A percentile compares a stretch with the other conserved stretches of the same genome.
These are phyloP conservation scores for Russula olivacea DNA, from an alignment of 768 basidiomycete species.

Conservation along the genomic window DNA sequence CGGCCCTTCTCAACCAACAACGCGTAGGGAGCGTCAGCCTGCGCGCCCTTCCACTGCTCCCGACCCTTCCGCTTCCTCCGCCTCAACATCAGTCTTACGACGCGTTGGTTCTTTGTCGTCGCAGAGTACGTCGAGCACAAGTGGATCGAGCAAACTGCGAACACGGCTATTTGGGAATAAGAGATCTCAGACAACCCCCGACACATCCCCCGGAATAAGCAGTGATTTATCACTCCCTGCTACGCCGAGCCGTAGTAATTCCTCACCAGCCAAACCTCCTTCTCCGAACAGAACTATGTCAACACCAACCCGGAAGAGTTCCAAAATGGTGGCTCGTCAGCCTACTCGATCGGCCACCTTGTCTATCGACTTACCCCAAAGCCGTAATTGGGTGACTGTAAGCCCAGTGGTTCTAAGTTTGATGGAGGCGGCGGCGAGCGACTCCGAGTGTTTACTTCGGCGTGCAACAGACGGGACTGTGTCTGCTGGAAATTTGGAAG, in stretches of 20 bases:
- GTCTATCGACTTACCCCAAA: background rate
- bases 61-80: background rate
- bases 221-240: background rate
- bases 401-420: background rate
- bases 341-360: background rate
- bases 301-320: background rate
- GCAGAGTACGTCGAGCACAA: background rate
- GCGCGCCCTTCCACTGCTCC: background rate
- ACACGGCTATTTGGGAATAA: background rate
- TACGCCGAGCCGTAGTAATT: too few relatives aligned
- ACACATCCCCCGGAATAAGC: background rate
- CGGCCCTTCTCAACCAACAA: background rate
- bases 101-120: background rate
- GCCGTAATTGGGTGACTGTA: constrained; percentile 1
- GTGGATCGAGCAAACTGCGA: background rate
- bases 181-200: background rate
- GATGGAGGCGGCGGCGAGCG: background rate
- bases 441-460: constrained; percentile 3
- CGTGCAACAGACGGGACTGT: constrained; percentile 9
- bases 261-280: background rate
- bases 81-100: background rate
- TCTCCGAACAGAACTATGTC: background rate
- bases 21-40: background rate
- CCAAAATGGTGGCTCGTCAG: background rate
- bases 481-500: constrained; percentile 14